These are phyloP conservation scores for Kingdonia uniflora DNA, from an alignment of 164 flowering plant genomes.

Conservation along the genomic window DNA sequence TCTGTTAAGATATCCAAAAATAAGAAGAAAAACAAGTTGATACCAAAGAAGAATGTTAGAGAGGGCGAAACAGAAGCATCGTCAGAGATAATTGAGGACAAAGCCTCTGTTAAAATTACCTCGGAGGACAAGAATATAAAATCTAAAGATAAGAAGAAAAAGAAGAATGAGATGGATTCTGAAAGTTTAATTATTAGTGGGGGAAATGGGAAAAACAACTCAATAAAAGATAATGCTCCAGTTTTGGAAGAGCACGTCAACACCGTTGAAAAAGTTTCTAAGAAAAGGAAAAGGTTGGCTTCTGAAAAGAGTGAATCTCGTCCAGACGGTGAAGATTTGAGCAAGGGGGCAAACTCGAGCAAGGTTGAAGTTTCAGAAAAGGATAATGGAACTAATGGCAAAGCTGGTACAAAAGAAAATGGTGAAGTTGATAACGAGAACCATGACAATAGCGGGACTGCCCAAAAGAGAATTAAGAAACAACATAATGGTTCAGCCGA, in stretches of 20 bases:
- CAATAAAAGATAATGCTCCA: conserved; percentile 7
- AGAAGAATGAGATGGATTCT: conserved; percentile 12
- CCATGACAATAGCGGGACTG: conserved; percentile 8
- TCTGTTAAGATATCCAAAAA: conserved; percentile 20
- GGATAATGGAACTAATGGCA: conserved; percentile 10
- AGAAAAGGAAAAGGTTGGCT: conserved; percentile 51
- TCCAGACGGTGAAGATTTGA: conserved; percentile 13
- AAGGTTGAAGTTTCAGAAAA: conserved; percentile 25
- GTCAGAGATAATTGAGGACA: conserved; percentile 8
- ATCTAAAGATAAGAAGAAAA: conserved; percentile 14
- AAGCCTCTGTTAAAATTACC: background rate
- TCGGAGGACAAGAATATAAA: conserved; percentile 4
- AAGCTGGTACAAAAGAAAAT: conserved; percentile 16
- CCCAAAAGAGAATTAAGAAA: conserved; percentile 19
- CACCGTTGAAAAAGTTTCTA: conserved; percentile 25
- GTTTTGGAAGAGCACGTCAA: conserved; percentile 11
- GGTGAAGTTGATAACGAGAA: conserved; percentile 3
- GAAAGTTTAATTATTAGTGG: conserved; percentile 9
- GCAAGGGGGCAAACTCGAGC: conserved; percentile 28
- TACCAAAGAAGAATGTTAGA: conserved; percentile 15
- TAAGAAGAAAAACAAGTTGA: conserved; percentile 30
- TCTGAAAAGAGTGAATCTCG: conserved; percentile 27
- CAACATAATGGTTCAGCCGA: conserved; percentile 40
- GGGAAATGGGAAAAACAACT: conserved; percentile 3
- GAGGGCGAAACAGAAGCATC: conserved; percentile 1